Evolutionary conservation across 192 early-diverging fungal genomes (phyloP), one percentile per base, ranked within the genome.

Genomic region (Mortierella alpina): DNA sequence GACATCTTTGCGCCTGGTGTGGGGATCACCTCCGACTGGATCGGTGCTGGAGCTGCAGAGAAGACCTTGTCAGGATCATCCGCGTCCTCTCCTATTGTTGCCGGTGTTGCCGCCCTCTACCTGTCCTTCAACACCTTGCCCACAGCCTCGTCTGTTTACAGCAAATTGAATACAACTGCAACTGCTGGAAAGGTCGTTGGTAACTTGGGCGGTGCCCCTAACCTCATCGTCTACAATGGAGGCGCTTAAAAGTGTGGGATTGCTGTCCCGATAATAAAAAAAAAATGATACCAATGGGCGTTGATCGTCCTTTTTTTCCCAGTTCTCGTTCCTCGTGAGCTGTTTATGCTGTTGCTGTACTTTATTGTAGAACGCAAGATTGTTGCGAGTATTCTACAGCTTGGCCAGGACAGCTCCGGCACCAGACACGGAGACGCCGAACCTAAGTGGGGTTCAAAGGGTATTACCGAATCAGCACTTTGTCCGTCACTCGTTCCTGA

Each of bases 351-450:
- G 31, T 31, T 31, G 31, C 31, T 31, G 31, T 31, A 31, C 31
- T 50, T 50, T 50, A 50, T 50, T 50, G 49, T 14, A 50, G 17
- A 50, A 14, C 12, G 12, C 17, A 50, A 12, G 50, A 51, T 1
- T 12, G 11, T n/a, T 51, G n/a, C 50, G 50, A 51, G 1, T 4
- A 2, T 17, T 69, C 50, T 59, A 69, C 47, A 72, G 63, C 58
- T 79, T 81, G 90, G 89, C 86, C 13, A 92, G 59, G n/a, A 92
- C 88, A 6, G 89, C 79, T 14, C 84, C 56, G 13, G 88, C 90
- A n/a, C 88, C 85, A 20, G 88, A 88, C 31, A 89, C 87, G 12
- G 79, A 82, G 53, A 92, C 85, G 66, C 88, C 91, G 51, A 45
- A 17, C 9, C 73, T 72, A 48, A 71, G 65, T n/a, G 63, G 76